A percentile compares a stretch with the other conserved stretches of the same genome.
Conservation (phyloP, 371 early-diverging fungal genomes). For the Mortierella sp. region DNA sequence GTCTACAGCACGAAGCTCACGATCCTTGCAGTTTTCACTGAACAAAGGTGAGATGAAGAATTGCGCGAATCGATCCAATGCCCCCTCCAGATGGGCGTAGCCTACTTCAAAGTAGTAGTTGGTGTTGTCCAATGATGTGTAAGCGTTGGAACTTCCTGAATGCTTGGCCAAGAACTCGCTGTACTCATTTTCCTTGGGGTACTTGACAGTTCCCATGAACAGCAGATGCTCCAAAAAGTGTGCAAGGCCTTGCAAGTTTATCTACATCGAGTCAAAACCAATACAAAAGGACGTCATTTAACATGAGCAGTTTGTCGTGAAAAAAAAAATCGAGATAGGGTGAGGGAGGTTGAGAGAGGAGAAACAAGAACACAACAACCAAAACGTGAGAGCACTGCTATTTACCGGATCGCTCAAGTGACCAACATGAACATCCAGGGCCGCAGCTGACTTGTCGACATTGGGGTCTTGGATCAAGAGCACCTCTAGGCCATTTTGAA, state of each 20-base stretch:
- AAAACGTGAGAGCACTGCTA: slow-evolving; percentile 15
- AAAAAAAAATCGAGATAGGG: no score
- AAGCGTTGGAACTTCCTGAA: slow-evolving; percentile 96
- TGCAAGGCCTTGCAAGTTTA: slow-evolving; percentile 90
- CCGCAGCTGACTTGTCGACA: slow-evolving; percentile 91
- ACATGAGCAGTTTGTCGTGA: no score
- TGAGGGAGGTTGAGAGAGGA: no score
- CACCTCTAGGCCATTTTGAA: slow-evolving; percentile 83
- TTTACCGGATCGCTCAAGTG: slow-evolving; percentile 82
- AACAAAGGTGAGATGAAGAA: slow-evolving; percentile 94
- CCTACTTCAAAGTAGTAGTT: slow-evolving; percentile 96
- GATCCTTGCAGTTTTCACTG: slow-evolving; percentile 85
- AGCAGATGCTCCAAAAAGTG: slow-evolving; percentile 99
- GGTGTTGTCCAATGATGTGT: slow-evolving; percentile 88
- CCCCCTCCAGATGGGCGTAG: slow-evolving; percentile 87
- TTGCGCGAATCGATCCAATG: slow-evolving; percentile 94
- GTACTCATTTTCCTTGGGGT: slow-evolving; percentile 96
- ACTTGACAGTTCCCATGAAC: slow-evolving; percentile 89
- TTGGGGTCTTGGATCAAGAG: slow-evolving; percentile 83
- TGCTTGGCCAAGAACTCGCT: slow-evolving; percentile 85
- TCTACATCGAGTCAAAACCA: slow-evolving; percentile 27
- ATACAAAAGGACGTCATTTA: background rate
- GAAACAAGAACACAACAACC: no score
- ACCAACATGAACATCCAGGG: slow-evolving; percentile 95
- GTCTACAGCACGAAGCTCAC: slow-evolving; percentile 94